Percentiles rank a stretch among this genome's conserved stretches.
phyloP scores from a whole-genome alignment of 1,284 basidiomycete species.

The Trichosporon sp. region DNA sequence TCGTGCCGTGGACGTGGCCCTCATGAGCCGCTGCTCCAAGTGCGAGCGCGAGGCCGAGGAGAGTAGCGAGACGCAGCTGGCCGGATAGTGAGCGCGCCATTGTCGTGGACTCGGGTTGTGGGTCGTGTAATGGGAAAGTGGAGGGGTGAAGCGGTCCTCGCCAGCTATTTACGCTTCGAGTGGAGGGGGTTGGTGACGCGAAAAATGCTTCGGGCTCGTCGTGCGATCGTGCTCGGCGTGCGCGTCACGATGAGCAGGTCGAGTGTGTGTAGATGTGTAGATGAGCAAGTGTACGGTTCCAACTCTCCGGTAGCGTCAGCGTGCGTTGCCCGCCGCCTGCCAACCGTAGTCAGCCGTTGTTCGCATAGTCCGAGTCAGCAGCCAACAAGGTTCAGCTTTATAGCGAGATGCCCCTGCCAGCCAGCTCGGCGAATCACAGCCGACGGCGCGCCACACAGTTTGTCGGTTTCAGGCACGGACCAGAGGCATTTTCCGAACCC shows the following conservation, averaged over 20 bases:
- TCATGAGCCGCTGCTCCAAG: conserved; percentile 62
- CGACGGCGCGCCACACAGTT: neutral
- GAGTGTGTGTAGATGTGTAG: neutral
- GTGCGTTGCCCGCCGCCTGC: neutral
- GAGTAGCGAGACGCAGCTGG: neutral
- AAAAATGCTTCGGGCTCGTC: neutral
- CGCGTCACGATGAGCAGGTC: neutral
- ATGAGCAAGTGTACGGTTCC: neutral
- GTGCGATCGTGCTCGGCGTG: neutral
- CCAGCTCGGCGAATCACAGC: neutral
- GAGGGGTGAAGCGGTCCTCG: neutral
- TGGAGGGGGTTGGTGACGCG: neutral
- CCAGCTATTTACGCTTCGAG: neutral
- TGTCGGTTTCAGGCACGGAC: neutral
- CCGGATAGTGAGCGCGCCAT: neutral
- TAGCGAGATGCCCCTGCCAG: neutral
- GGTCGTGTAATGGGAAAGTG: neutral
- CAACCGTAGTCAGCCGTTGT: neutral
- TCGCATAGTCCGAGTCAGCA: no score
- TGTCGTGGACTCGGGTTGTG: neutral
- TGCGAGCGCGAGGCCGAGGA: conserved; percentile 56
- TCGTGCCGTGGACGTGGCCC: conserved; percentile 34
- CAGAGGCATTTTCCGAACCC: neutral
- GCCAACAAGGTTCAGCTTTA: neutral
- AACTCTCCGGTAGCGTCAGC: neutral